Evolutionary conservation across 257 asterid genomes (phyloP).

Genomic region (Lantana camara): DNA sequence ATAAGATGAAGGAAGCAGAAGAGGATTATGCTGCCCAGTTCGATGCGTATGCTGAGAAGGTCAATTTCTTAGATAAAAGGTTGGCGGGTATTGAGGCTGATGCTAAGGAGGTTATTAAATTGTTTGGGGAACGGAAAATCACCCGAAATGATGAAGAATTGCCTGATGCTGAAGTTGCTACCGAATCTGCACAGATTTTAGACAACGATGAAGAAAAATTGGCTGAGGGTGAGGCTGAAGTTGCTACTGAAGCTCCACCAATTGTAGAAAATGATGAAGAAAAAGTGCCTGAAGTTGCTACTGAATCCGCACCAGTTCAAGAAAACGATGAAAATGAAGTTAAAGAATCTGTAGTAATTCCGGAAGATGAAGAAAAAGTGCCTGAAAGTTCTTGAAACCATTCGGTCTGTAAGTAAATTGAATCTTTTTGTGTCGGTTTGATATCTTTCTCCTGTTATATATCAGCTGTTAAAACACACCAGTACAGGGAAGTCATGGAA

Average conservation of each 20-base stretch:
- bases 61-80: conserved; percentile 45
- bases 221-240: neutral
- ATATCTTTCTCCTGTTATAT: too few species aligned
- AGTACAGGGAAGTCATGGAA: too few species aligned
- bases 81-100: conserved; percentile 44
- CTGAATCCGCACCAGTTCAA: neutral
- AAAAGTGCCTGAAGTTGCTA: conserved; percentile 5
- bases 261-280: conserved; percentile 12
- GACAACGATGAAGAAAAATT: neutral
- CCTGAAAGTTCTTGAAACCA: too few species aligned
- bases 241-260: neutral
- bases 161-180: conserved; percentile 30
- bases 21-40: conserved; percentile 35
- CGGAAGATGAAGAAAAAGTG: conserved; percentile 20
- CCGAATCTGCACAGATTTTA: conserved; percentile 21
- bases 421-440: too few species aligned
- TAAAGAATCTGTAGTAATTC: neutral
- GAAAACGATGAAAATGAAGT: neutral
- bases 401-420: too few species aligned
- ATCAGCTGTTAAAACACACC: too few species aligned
- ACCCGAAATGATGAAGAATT: conserved; percentile 28
- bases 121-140: conserved; percentile 23
- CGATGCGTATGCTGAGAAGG: conserved; percentile 37
- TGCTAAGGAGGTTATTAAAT: conserved; percentile 39
- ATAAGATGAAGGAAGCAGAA: conserved; percentile 54